Conservation (phyloP, 768 basidiomycete genomes). For the Suillus clintonianus region DNA sequence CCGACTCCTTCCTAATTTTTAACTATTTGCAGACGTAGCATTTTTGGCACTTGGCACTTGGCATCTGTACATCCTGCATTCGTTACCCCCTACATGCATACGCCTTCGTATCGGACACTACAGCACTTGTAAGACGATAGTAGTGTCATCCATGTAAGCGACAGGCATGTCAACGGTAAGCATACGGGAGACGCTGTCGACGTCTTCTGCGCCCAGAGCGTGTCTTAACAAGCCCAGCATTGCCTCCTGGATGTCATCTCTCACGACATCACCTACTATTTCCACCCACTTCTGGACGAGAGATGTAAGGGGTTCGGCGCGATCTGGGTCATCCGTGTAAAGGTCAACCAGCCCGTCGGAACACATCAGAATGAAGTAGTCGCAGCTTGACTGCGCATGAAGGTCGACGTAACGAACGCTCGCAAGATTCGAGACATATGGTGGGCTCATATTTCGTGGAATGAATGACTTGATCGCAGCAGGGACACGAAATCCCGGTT, state of each 20-base stretch:
- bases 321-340: constrained; percentile 5
- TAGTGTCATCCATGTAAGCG: constrained; percentile 53
- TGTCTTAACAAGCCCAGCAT: constrained; percentile 43
- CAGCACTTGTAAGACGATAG: constrained; percentile 38
- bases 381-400: constrained; percentile 16
- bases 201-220: constrained; percentile 46
- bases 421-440: constrained; percentile 49
- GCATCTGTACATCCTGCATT: constrained; percentile 2
- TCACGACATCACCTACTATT: constrained; percentile 20
- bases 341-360: constrained; percentile 53
- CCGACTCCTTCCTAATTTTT: background rate
- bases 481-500: constrained; percentile 38
- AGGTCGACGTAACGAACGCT: constrained; percentile 45
- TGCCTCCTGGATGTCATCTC: constrained; percentile 13
- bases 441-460: constrained; percentile 50
- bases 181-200: constrained; percentile 43
- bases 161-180: constrained; percentile 48
- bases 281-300: constrained; percentile 38
- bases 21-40: background rate
- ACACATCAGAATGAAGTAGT: constrained; percentile 46
- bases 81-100: background rate
- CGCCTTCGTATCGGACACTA: constrained; percentile 1
- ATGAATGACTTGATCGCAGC: constrained; percentile 42
- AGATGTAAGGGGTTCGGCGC: constrained; percentile 27
- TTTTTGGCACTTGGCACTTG: background rate